Percentiles rank a stretch among this genome's conserved stretches.
Conservation (phyloP, 352 stramenopile species). For the Peronospora belbahrii region DNA sequence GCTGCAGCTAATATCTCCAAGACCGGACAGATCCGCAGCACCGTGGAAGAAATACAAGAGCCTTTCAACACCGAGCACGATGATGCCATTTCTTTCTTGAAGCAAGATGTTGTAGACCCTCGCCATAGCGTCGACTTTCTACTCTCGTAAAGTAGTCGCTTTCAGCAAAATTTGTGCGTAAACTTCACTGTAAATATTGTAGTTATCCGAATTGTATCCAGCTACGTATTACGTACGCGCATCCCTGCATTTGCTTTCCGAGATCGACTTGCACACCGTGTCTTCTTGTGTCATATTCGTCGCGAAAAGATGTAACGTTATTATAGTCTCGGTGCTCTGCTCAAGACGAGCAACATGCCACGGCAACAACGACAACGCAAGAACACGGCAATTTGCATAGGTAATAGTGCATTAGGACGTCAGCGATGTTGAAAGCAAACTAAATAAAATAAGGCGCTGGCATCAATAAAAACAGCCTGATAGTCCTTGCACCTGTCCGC, state of each 20-base stretch:
- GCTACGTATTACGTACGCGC: background rate
- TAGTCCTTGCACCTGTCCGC: background rate
- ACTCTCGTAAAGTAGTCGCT: slow-evolving; percentile 32
- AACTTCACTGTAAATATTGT: slow-evolving; percentile 2
- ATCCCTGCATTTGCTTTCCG: slow-evolving; percentile 12
- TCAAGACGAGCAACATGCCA: slow-evolving; percentile 13
- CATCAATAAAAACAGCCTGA: background rate
- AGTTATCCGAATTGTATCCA: slow-evolving; percentile 16
- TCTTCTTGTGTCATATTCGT: slow-evolving; percentile 16
- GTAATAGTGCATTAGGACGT: background rate
- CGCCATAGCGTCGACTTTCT: slow-evolving; percentile 36
- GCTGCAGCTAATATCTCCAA: slow-evolving; percentile 40
- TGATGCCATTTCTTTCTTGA: background rate
- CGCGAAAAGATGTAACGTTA: slow-evolving; percentile 6
- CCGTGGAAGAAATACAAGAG: slow-evolving; percentile 12
- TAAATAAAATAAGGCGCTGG: background rate
- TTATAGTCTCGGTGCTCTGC: slow-evolving; percentile 1
- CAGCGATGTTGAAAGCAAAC: background rate
- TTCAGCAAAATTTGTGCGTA: no score
- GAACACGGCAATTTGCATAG: slow-evolving; percentile 1
- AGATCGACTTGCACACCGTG: slow-evolving; percentile 11
- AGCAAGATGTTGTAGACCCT: slow-evolving; percentile 11
- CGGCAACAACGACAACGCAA: slow-evolving; percentile 3
- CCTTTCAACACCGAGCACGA: slow-evolving; percentile 4
- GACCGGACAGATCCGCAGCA: slow-evolving; percentile 43